Evolutionary conservation across 2,329 filamentous ascomycete genomes (phyloP), one percentile per base, ranked within the genome.

Genomic region (Epichloe aotearoae): DNA sequence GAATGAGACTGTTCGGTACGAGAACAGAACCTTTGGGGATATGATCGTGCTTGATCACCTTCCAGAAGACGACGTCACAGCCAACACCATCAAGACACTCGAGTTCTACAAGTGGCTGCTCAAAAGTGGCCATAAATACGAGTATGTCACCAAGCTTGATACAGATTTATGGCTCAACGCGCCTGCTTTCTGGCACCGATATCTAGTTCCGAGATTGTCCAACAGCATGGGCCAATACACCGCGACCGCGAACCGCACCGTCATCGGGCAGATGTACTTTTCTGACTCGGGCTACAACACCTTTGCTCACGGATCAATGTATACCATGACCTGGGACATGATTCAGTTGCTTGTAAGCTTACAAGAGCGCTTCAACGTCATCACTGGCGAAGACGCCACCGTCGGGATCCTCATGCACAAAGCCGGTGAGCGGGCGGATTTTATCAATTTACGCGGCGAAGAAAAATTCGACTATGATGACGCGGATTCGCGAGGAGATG

Each of bases 301-400:
- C 1, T 64, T 62, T 47, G 62, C 63, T 1, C 62, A 65, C 33
- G 63, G 63, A 5, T 58, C 62, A 26, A 63, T 66, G 57, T 66
- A 66, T 55, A 65, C 64, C 17, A 50, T 60, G 4, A 64, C 62
- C 4, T 64, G 63, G 62, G 64, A 65, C 46, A 57, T 64, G 58
- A 56, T 64, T 5, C 55, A 61, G 48, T 50, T 62, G 17, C 50
- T 66, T 2, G 52, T 57, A 5, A 46, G 46, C 11, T 55, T 66
- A 14, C 63, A 66, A 50, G 49, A 52, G 26, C 50, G 52, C 43
- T 57, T 57, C 52, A 50, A 56, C 17, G 57, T 63, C 1, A 49
- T 65, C 14, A 58, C 59, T 8, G 61, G 62, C 17, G 62, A 65
- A 50, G 63, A 65, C 50, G 62, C 62, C 56, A 57, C 61, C 1